phyloP scores from a whole-genome alignment of 805 yeast species.

The Teunomyces panamensis region DNA sequence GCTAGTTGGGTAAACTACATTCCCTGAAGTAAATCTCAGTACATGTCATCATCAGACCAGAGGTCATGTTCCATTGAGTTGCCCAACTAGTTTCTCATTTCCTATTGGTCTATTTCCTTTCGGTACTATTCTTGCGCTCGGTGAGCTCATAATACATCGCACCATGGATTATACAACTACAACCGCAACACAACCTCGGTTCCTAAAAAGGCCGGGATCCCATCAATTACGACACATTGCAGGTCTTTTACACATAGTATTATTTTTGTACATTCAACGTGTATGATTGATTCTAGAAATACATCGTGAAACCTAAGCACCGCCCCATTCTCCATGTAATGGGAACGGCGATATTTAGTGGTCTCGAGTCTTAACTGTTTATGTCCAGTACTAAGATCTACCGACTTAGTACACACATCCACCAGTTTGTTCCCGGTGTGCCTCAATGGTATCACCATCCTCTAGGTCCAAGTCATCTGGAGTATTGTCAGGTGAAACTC shows the following conservation, averaged over 20 bases:
- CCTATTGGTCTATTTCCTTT: background rate
- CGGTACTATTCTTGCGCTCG: conserved; percentile 1
- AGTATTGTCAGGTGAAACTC: conserved; percentile 83
- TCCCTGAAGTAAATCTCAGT: conserved; percentile 2
- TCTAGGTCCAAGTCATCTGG: conserved; percentile 92
- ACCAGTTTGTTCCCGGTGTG: conserved; percentile 92
- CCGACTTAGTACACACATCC: conserved; percentile 28
- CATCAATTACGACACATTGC: background rate
- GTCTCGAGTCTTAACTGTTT: background rate
- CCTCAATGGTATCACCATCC: conserved; percentile 95
- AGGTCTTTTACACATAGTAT: background rate
- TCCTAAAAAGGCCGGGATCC: background rate
- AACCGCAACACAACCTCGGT: background rate
- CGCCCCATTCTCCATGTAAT: background rate
- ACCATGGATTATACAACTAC: background rate
- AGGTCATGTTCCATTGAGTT: conserved; percentile 1
- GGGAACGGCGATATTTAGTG: background rate
- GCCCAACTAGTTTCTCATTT: background rate
- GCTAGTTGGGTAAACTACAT: background rate
- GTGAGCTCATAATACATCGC: conserved; percentile 1
- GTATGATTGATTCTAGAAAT: conserved; percentile 1
- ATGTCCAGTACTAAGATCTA: background rate
- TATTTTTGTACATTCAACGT: background rate
- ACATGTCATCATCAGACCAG: conserved; percentile 1
- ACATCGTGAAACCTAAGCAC: background rate